Percentiles rank a stretch among this genome's conserved stretches.
Evolutionary conservation across 148 eudicot genomes (phyloP).

Genomic region (Persicaria tinctoria): DNA sequence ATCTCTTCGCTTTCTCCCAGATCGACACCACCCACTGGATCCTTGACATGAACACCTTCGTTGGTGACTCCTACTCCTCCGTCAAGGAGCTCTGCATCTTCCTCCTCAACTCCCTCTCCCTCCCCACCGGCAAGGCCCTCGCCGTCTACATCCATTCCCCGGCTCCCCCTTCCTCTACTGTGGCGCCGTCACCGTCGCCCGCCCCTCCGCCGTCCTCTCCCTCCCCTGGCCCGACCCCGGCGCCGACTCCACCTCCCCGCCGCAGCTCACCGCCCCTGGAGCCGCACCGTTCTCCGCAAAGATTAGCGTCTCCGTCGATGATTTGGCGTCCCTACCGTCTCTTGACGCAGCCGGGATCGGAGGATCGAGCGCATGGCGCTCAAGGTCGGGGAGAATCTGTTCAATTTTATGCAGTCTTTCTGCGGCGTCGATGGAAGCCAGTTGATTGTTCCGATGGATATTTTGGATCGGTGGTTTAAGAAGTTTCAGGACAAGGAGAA

Average conservation of each 20-base stretch:
- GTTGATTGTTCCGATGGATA: slow-evolving; percentile 87
- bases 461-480: slow-evolving; percentile 92
- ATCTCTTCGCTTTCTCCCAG: slow-evolving; percentile 79
- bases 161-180: slow-evolving; percentile 81
- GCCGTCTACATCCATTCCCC: slow-evolving; percentile 95
- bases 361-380: slow-evolving; percentile 72
- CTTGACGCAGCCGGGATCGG: slow-evolving; percentile 79
- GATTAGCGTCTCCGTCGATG: slow-evolving; percentile 92
- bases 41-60: slow-evolving; percentile 90
- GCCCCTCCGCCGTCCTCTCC: slow-evolving; percentile 81
- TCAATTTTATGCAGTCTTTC: slow-evolving; percentile 97
- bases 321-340: slow-evolving; percentile 54
- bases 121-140: slow-evolving; percentile 86
- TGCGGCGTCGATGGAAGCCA: slow-evolving; percentile 87
- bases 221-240: slow-evolving; percentile 93
- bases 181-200: slow-evolving; percentile 80
- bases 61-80: slow-evolving; percentile 57
- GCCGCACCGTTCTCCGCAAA: slow-evolving; percentile 60
- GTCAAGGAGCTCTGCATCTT: slow-evolving; percentile 79
- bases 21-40: slow-evolving; percentile 89
- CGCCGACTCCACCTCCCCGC: slow-evolving; percentile 46
- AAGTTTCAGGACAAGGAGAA: slow-evolving; percentile 92
- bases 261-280: slow-evolving; percentile 55
- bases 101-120: slow-evolving; percentile 69
- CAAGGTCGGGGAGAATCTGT: slow-evolving; percentile 90